Conservation (phyloP, 768 basidiomycete genomes). For the Russula brevipes region DNA sequence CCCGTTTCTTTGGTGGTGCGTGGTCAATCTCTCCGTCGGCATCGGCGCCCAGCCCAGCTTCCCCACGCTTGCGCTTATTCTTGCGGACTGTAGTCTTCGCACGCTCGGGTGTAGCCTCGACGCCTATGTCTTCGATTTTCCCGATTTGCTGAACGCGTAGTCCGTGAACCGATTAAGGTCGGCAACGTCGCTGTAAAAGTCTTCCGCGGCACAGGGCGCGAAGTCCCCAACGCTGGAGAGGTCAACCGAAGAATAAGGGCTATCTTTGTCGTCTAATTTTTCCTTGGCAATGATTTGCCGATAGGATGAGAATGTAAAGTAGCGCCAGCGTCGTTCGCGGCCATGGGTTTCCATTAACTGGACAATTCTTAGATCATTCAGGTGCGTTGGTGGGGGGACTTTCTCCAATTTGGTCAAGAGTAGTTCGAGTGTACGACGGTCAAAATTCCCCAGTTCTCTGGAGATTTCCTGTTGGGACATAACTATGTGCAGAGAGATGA, state of each 20-base stretch:
- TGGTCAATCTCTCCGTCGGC: neutral
- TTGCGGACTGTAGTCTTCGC: constrained; percentile 27
- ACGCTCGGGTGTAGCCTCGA: constrained; percentile 19
- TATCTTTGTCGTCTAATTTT: constrained; percentile 50
- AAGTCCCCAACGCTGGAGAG: constrained; percentile 53
- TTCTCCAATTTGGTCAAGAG: constrained; percentile 65
- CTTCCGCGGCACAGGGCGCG: constrained; percentile 35
- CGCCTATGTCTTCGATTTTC: constrained; percentile 3
- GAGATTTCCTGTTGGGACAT: constrained; percentile 52
- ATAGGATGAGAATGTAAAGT: constrained; percentile 72
- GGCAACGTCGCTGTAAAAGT: constrained; percentile 51
- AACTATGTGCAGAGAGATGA: neutral
- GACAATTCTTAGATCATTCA: constrained; percentile 63
- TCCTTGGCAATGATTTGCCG: constrained; percentile 56
- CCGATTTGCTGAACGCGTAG: constrained; percentile 36
- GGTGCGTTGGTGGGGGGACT: constrained; percentile 59
- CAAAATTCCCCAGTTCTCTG: constrained; percentile 57
- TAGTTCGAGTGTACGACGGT: constrained; percentile 80
- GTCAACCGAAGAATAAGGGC: constrained; percentile 44
- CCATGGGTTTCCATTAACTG: constrained; percentile 77
- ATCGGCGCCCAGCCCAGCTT: constrained; percentile 23
- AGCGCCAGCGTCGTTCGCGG: constrained; percentile 81
- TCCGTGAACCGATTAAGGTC: constrained; percentile 47
- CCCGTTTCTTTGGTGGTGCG: constrained; percentile 35
- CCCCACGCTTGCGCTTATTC: constrained; percentile 35